Evolutionary conservation across 257 asterid genomes (phyloP), one percentile per base, ranked within the genome.

Genomic region (Cordia subcordata): DNA sequence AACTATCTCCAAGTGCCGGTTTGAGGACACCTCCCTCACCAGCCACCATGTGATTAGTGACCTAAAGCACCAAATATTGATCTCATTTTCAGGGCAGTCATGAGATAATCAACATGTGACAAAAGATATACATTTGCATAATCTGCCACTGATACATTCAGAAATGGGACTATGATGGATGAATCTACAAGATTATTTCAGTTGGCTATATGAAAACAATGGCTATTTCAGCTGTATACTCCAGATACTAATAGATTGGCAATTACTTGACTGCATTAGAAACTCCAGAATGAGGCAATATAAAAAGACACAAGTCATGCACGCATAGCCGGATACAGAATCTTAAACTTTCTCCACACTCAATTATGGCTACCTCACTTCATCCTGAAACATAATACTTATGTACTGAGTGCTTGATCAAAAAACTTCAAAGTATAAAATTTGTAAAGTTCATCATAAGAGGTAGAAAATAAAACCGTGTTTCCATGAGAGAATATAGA

Each of bases 1-100:
- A 90, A 55, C 90, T 87, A 79, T 85, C 94, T 54, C 97, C 97
- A 20, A 90, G 74, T 17, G 97, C 97, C 33, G 97, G 95, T 76
- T 90, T 90, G 13, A 75, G 60, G 21, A 19, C 37, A 67, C 96
- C 90, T 61, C 72, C 83, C 71, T 87, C 94, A 40, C 95, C 91
- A 11, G 74, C 94, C 68, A 90, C 97, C 90, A 81, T 83, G 74
- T 90, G 97, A 72, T 90, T 90, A 10, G 96, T 90, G 60, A 85
- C 82, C 97, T 90, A 70, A 63, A 65, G 50, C 57, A 69, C 11
- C 68, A 66, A 47, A 21, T 38, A 20, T 65, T 40, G 44, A 42
- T 14, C 15, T 42, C 47, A 42, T 27, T 27, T 27, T 27, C 4
- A 27, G 35, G 35, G 6, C 35, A 16, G 51, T 38, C 18, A n/a